Percentiles rank a stretch among this genome's conserved stretches.
phyloP scores from a whole-genome alignment of 495 filamentous ascomycete genomes.

The Penicillium macrosclerotiorum region DNA sequence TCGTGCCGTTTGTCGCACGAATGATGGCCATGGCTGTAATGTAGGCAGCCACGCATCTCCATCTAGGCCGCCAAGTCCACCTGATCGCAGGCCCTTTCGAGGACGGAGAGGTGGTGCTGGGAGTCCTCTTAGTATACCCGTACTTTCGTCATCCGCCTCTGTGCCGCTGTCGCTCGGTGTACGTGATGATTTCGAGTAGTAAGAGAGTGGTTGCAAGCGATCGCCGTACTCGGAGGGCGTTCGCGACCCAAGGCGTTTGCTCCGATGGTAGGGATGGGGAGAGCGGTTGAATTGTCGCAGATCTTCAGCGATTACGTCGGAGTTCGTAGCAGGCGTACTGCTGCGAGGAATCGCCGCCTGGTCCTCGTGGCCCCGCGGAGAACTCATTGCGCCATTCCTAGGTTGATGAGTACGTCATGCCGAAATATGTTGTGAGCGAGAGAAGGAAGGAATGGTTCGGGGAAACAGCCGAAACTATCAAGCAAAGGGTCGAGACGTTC shows the following conservation, averaged over 20 bases:
- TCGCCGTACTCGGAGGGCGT: constrained; percentile 28
- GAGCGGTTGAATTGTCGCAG: constrained; percentile 64
- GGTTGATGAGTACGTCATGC: constrained; percentile 34
- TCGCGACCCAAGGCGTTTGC: constrained; percentile 19
- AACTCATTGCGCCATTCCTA: constrained; percentile 45
- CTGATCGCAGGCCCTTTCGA: constrained; percentile 69
- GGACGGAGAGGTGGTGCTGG: constrained; percentile 69
- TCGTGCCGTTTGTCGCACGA: constrained; percentile 31
- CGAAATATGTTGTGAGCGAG: constrained; percentile 10
- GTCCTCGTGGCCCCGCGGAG: constrained; percentile 37
- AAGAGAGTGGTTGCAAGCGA: constrained; percentile 22
- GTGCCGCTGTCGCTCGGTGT: constrained; percentile 83
- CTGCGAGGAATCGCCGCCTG: constrained; percentile 25
- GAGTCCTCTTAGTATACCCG: constrained; percentile 68
- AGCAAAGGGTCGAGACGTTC: constrained; percentile 1
- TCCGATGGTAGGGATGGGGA: constrained; percentile 72
- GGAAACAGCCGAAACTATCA: background rate
- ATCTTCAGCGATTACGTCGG: constrained; percentile 23
- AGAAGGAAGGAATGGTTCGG: background rate
- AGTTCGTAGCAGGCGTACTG: constrained; percentile 18
- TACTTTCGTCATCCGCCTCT: constrained; percentile 84
- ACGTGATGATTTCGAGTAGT: constrained; percentile 38
- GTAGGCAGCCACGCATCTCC: constrained; percentile 35
- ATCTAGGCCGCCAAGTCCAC: constrained; percentile 41
- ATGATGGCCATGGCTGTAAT: constrained; percentile 37